Conservation (phyloP, 495 filamentous ascomycete genomes). For the Tuber melanosporum region DNA sequence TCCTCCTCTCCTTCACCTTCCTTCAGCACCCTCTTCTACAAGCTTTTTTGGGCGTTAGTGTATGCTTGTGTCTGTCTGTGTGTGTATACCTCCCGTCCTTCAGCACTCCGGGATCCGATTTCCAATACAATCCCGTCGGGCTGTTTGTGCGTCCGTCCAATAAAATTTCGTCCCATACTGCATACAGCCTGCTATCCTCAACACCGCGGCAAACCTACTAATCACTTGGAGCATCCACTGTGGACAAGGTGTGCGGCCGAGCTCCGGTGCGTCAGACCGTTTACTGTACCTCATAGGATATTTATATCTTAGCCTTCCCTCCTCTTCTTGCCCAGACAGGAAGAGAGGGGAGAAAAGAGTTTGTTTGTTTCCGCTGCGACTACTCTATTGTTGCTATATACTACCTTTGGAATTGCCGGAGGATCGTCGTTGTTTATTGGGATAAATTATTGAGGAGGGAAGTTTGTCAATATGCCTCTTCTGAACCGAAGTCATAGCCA, state of each 20-base stretch:
- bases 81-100: neutral
- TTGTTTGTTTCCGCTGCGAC: neutral
- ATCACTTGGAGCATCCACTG: neutral
- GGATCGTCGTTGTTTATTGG: neutral
- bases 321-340: neutral
- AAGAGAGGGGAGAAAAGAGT: neutral
- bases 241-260: neutral
- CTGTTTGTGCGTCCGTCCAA: neutral
- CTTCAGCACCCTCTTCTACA: neutral
- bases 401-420: neutral
- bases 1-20: neutral
- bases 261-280: neutral
- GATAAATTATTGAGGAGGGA: neutral
- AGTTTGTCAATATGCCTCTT: slow-evolving; percentile 29
- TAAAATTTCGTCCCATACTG: neutral
- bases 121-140: neutral
- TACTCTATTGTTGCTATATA: neutral
- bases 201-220: neutral
- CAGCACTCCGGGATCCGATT: neutral
- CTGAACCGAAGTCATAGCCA: slow-evolving; percentile 36
- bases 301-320: neutral
- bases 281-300: neutral
- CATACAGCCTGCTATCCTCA: neutral
- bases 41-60: neutral
- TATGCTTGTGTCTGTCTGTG: neutral